These are phyloP conservation scores for Boletus barrowsii DNA, from an alignment of 768 basidiomycete genomes.

Conservation along the genomic window DNA sequence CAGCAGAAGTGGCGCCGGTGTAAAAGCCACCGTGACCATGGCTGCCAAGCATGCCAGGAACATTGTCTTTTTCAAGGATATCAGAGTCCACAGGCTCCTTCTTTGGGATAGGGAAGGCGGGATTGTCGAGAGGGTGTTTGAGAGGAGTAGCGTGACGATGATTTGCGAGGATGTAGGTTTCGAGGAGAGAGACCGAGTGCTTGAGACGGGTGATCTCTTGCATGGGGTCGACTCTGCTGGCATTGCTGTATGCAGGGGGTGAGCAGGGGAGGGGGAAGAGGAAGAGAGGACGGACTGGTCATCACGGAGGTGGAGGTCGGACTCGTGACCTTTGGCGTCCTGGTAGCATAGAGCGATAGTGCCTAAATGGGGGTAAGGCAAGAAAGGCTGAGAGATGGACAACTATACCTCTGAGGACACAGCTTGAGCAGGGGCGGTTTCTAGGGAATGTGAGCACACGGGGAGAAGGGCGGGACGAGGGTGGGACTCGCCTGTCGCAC, in stretches of 20 bases:
- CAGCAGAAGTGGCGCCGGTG: constrained; percentile 75
- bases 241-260: constrained; percentile 28
- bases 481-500: constrained; percentile 71
- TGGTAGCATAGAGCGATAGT: constrained; percentile 81
- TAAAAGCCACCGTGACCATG: constrained; percentile 69
- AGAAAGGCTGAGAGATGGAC: constrained; percentile 3
- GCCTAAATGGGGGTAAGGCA: constrained; percentile 42
- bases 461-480: not conserved
- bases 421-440: constrained; percentile 86
- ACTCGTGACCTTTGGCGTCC: constrained; percentile 64
- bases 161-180: constrained; percentile 34
- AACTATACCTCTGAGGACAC: constrained; percentile 70
- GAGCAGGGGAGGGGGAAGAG: constrained; percentile 36
- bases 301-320: constrained; percentile 52
- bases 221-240: constrained; percentile 36
- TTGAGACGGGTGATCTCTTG: constrained; percentile 41
- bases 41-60: constrained; percentile 66
- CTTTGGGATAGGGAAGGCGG: constrained; percentile 42
- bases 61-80: constrained; percentile 42
- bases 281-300: constrained; percentile 33
- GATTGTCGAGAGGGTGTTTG: constrained; percentile 25
- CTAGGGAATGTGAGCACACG: constrained; percentile 34
- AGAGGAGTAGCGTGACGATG: constrained; percentile 26
- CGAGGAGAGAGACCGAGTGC: constrained; percentile 39
- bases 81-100: constrained; percentile 52